These are phyloP conservation scores for Xylariaceae sp. DNA, from an alignment of 2,329 filamentous ascomycete species.

Conservation along the genomic window DNA sequence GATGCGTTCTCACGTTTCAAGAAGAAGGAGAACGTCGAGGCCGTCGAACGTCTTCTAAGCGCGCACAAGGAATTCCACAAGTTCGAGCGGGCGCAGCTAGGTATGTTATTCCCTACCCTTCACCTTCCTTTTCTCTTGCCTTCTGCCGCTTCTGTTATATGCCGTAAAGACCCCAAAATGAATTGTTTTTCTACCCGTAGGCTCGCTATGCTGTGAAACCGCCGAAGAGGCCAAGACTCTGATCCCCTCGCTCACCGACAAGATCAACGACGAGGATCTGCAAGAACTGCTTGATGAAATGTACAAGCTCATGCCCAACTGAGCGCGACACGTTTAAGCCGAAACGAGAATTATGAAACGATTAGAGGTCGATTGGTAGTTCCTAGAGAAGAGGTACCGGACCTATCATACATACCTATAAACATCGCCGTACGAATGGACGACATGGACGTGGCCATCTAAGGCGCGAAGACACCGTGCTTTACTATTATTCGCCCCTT, in stretches of 20 bases:
- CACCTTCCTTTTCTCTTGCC: no score
- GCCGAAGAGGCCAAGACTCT: conserved; percentile 95
- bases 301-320: conserved; percentile 58
- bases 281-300: conserved; percentile 87
- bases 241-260: conserved; percentile 82
- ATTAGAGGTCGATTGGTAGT: no score
- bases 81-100: conserved; percentile 90
- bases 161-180: conserved; percentile 3
- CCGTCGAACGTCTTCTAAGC: conserved; percentile 82
- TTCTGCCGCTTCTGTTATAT: no score
- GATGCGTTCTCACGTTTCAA: conserved; percentile 95
- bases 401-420: no score
- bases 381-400: no score
- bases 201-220: conserved; percentile 84
- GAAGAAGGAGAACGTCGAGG: conserved; percentile 87
- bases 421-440: no score
- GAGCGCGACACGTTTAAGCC: conserved; percentile 54
- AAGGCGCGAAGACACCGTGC: neutral
- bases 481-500: neutral
- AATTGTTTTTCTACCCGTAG: conserved; percentile 39
- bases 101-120: conserved; percentile 50
- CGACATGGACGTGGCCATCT: neutral
- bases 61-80: conserved; percentile 75
- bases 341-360: conserved; percentile 16
- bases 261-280: conserved; percentile 84